phyloP scores from a whole-genome alignment of 495 filamentous ascomycete genomes.

The Lasiosphaeria ovina region DNA sequence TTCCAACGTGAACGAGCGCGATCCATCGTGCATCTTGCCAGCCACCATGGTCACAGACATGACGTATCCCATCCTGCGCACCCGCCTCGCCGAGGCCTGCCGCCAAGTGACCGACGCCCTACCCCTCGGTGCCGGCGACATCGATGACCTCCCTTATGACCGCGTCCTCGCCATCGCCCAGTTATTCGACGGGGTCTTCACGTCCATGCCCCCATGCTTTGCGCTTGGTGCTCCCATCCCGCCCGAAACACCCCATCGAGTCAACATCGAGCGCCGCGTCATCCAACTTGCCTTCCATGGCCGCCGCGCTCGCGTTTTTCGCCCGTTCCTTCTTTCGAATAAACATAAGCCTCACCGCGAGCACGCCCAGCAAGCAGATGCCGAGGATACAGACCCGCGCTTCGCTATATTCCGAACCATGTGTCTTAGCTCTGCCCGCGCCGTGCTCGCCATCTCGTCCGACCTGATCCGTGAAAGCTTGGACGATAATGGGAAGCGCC shows the following conservation, averaged over 20 bases:
- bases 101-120: constrained; percentile 41
- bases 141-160: constrained; percentile 19
- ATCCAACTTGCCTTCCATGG: constrained; percentile 20
- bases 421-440: constrained; percentile 12
- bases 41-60: constrained; percentile 38
- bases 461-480: neutral
- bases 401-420: neutral
- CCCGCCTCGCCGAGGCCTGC: constrained; percentile 45
- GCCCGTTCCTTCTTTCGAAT: constrained; percentile 21
- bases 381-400: neutral
- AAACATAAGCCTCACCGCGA: neutral
- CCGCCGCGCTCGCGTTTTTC: constrained; percentile 23
- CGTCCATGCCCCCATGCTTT: constrained; percentile 18
- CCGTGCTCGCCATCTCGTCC: constrained; percentile 3
- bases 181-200: constrained; percentile 21
- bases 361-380: too few relatives aligned
- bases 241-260: constrained; percentile 1
- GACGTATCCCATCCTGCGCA: constrained; percentile 47
- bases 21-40: neutral
- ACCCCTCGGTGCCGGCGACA: constrained; percentile 10
- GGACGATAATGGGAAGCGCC: too few relatives aligned
- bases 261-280: constrained; percentile 20
- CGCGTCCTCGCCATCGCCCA: constrained; percentile 15
- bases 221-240: constrained; percentile 6
- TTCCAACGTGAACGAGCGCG: constrained; percentile 47